These are phyloP conservation scores for Fusarium goolgardi DNA, from an alignment of 2,329 filamentous ascomycete genomes.

Conservation along the genomic window DNA sequence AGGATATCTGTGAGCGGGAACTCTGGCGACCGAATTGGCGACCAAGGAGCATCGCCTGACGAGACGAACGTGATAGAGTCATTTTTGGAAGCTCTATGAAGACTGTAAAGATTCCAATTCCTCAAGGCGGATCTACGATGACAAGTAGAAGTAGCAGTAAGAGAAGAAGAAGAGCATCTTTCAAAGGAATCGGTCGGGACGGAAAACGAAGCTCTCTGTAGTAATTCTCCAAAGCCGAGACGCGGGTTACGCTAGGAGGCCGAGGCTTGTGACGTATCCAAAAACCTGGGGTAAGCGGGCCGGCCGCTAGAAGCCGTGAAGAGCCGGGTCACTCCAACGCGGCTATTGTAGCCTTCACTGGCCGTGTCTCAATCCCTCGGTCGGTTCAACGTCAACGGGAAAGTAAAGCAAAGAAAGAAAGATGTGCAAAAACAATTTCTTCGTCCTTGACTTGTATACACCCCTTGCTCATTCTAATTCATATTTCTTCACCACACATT, in stretches of 20 bases:
- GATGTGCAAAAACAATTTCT: constrained; percentile 10
- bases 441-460: background rate
- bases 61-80: constrained; percentile 61
- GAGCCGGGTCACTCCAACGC: constrained; percentile 31
- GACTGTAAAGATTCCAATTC: constrained; percentile 5
- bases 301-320: constrained; percentile 42
- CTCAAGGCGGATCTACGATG: background rate
- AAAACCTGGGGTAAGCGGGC: constrained; percentile 47
- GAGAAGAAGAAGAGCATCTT: constrained; percentile 23
- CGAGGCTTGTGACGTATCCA: constrained; percentile 46
- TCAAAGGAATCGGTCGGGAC: constrained; percentile 2
- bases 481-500: background rate
- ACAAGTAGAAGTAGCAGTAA: constrained; percentile 7
- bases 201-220: constrained; percentile 11
- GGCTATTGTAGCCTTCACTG: constrained; percentile 38
- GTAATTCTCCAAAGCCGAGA: constrained; percentile 33
- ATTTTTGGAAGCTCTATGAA: constrained; percentile 49
- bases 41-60: constrained; percentile 58
- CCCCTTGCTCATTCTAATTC: background rate
- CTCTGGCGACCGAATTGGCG: constrained; percentile 54
- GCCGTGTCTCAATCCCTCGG: constrained; percentile 39
- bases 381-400: constrained; percentile 1
- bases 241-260: constrained; percentile 34
- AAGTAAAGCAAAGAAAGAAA: background rate
- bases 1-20: constrained; percentile 47